Evolutionary conservation across 2,329 filamentous ascomycete species (phyloP), one percentile per base, ranked within the genome.

Genomic region (Drechslerella stenobrocha): DNA sequence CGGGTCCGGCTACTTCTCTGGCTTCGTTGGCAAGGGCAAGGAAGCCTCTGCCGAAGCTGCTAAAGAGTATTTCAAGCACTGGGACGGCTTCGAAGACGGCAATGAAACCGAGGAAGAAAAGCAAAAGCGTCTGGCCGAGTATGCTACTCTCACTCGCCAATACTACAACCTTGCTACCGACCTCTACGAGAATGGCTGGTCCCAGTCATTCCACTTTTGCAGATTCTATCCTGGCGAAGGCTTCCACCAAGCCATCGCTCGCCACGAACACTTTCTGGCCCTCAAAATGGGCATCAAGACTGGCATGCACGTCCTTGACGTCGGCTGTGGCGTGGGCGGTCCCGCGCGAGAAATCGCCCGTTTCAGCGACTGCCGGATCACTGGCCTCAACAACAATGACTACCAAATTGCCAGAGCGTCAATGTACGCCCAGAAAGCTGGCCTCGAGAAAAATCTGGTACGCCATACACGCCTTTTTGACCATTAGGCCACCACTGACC

Each of bases 91-190:
- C 79, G 78, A 80, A 45, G 87, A 81, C 46, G 85, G 82, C 70
- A 83, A 86, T 40, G 93, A 98, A 82, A 97, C 92, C 1, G 83
- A 86, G 56, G 89, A 87, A 74, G 86, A 83, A 73, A 85, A 44
- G 72, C 75, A 90, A 87, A 83, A 87, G 72, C 85, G 90, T 75
- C 85, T 86, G 74, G 87, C 86, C 67, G 89, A 96, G 79, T 97
- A 97, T 77, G 92, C 91, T 53, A 95, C 90, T 32, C 79, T 97
- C 75, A 96, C 92, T 47, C 86, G 89, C 81, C 90, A 96, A 77
- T 96, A 96, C 82, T 96, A 96, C 81, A 95, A 96, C 79, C 84
- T 96, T 48, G 90, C 89, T n/a, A 96, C 91, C 72, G 91, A 96
- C 75, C 79, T 96, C 51, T 96, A 96, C 81, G 93, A 97, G 81